phyloP scores from a whole-genome alignment of 1,139 yeast species.

The Diutina ranongensis region DNA sequence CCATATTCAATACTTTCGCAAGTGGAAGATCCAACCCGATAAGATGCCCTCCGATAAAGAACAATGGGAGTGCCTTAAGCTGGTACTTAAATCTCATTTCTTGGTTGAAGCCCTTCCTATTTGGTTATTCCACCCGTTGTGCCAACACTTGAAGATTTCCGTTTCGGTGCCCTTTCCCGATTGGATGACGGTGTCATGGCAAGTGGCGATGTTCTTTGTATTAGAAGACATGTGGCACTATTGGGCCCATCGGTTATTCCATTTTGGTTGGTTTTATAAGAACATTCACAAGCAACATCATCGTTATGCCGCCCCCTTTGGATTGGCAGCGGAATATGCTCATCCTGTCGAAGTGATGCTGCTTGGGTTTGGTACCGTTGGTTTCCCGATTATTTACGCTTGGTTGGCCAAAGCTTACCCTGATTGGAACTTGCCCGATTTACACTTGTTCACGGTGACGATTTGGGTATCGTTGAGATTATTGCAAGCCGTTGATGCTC shows the following conservation, averaged over 20 bases:
- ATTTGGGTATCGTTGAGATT: constrained; percentile 82
- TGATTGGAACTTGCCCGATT: constrained; percentile 18
- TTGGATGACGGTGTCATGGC: constrained; percentile 42
- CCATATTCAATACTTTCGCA: constrained; percentile 60
- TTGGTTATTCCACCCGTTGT: constrained; percentile 90
- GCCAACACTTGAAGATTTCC: constrained; percentile 63
- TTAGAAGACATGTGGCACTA: constrained; percentile 94
- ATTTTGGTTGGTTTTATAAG: constrained; percentile 76
- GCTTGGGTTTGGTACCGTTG: constrained; percentile 89
- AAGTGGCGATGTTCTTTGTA: constrained; percentile 64
- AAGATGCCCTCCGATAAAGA: constrained; percentile 69
- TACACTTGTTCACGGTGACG: constrained; percentile 77
- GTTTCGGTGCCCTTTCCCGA: constrained; percentile 79
- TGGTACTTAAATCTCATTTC: constrained; percentile 75
- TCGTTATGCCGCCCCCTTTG: constrained; percentile 94
- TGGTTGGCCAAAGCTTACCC: constrained; percentile 18
- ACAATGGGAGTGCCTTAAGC: constrained; percentile 84
- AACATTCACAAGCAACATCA: constrained; percentile 94
- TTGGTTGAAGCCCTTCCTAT: constrained; percentile 90
- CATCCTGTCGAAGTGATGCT: constrained; percentile 89
- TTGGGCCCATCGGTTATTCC: constrained; percentile 84
- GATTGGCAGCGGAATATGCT: constrained; percentile 92
- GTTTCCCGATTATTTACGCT: constrained; percentile 64
- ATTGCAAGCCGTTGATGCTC: constrained; percentile 92
- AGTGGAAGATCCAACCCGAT: constrained; percentile 71